Evolutionary conservation across 495 filamentous ascomycete genomes (phyloP).

Genomic region (Evernia prunastri): DNA sequence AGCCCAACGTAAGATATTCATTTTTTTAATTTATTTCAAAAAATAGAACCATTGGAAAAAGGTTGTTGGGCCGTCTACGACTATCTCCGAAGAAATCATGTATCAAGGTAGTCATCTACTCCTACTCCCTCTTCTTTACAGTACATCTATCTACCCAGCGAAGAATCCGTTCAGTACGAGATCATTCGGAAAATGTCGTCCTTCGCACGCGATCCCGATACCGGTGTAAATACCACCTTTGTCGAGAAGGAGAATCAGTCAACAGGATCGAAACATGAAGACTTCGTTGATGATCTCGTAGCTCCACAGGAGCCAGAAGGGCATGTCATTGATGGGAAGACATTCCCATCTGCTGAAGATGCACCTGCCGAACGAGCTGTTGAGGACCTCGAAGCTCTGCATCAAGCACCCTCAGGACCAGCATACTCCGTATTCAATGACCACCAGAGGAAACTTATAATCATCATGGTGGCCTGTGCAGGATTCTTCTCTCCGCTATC

Average conservation of each 20-base stretch:
- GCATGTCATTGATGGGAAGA: constrained; percentile 4
- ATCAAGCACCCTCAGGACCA: constrained; percentile 12
- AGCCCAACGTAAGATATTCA: no score
- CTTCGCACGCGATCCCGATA: background rate
- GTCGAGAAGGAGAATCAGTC: background rate
- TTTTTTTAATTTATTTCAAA: no score
- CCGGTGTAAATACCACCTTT: no score
- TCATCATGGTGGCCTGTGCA: constrained; percentile 56
- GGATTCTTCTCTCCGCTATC: constrained; percentile 67
- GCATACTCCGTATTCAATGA: constrained; percentile 20
- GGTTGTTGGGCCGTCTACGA: no score
- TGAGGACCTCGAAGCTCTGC: constrained; percentile 16
- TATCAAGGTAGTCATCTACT: background rate
- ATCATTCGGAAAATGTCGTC: background rate
- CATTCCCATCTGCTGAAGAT: background rate
- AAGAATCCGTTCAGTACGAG: background rate
- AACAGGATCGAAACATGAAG: background rate
- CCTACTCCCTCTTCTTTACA: background rate
- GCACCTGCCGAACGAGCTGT: background rate
- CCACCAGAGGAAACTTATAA: constrained; percentile 32
- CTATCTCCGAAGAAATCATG: no score
- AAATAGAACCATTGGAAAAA: no score
- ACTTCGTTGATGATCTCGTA: background rate
- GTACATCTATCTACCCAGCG: background rate
- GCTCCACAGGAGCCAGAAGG: background rate